Base-by-base conservation (phyloP, 805 yeast genomes). In the Kockiozyma suomiensis region DNA sequence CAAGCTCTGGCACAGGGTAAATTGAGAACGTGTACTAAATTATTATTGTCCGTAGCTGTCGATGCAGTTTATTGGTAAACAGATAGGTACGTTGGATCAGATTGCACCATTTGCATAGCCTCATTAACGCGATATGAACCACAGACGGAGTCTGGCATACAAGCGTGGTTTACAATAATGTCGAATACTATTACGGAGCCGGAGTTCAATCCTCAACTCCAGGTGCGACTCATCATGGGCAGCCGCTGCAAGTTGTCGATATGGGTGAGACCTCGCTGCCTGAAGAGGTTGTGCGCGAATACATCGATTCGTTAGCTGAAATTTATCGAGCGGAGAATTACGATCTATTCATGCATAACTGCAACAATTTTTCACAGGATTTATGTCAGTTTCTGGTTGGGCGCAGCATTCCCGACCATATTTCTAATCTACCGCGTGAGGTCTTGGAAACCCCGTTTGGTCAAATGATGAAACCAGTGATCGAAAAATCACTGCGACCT, bases 131-230 rank as follows among this genome's bases (percentile, higher is more conserved):
- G 17, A 15, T 43, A 1, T 19, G 13, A n/a, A 15, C 15, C 13
- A 15, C 83, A 7, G 88, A 85, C 30, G 90, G 89, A 13, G 79
- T 85, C 5, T 86, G 85, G 77, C 90, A 85, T 70, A 85, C 89
- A 0, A 78, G 84, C 1, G 71, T 76, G 6, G 81, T 84, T 1
- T 84, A 83, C 10, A 76, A 81, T 19, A 80, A 77, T n/a, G 75
- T 74, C 53, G 90, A 85, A 66, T 77, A 80, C 64, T 85, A 79
- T 67, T 84, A 82, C 54, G 87, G 86, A 58, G 79, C 79, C 41
- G 89, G 88, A 15, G 82, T 86, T 47, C 74, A 77, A 37, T 76
- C 74, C 37, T 65, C 73, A 12, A 63, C 68, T 0, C 84, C 87
- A 0, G 89, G 87, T 0, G 68, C 65, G 25, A 80, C 88, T 23